phyloP scores from a whole-genome alignment of 2,329 filamentous ascomycete species.

The Aspergillus terreus region DNA sequence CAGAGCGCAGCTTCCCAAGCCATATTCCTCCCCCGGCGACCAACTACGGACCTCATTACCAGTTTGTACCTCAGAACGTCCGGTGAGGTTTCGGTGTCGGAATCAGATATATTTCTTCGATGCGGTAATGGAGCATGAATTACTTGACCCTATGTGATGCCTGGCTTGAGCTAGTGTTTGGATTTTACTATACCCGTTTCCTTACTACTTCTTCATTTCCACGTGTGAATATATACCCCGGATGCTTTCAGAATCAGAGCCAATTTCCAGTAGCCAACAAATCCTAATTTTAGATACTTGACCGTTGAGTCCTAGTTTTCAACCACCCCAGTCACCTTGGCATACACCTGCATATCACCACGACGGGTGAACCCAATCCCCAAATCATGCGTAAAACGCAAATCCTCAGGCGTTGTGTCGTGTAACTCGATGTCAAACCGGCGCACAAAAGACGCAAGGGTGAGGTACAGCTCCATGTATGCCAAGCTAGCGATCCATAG shows the following conservation, averaged over 20 bases:
- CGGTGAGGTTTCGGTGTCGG: neutral
- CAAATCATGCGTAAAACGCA: conserved; percentile 21
- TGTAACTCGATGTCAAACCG: conserved; percentile 14
- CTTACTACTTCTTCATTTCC: neutral
- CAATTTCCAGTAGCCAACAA: neutral
- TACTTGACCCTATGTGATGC: neutral
- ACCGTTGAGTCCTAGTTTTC: neutral
- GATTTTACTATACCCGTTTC: neutral
- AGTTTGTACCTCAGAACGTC: neutral
- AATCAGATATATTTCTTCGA: neutral
- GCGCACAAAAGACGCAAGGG: conserved; percentile 21
- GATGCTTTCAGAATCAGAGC: neutral
- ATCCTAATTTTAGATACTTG: too few relatives aligned
- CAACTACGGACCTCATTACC: neutral
- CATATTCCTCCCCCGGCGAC: neutral
- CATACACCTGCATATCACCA: neutral
- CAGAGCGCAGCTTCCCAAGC: neutral
- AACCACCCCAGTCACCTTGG: neutral
- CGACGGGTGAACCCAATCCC: neutral
- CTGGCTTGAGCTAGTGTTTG: neutral
- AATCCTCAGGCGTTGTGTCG: conserved; percentile 16
- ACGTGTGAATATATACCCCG: neutral
- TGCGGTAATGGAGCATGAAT: neutral
- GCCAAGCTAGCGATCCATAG: conserved; percentile 19
- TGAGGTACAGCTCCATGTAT: conserved; percentile 27